A percentile compares a stretch with the other conserved stretches of the same genome.
phyloP scores from a whole-genome alignment of 2,329 filamentous ascomycete species.

The Aureobasidium sp. region DNA sequence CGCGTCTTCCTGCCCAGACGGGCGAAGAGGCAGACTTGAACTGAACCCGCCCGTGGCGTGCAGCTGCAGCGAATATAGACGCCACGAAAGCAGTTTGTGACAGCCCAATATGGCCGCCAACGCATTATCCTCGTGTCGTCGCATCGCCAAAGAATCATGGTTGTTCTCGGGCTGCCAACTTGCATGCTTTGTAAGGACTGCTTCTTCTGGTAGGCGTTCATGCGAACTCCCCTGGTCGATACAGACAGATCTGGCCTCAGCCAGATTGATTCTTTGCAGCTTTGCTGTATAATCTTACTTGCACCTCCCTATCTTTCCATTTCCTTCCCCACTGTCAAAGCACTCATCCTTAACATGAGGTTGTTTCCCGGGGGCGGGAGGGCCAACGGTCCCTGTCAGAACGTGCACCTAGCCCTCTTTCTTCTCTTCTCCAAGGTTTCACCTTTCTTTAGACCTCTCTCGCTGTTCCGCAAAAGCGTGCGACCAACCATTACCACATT shows the following conservation, averaged over 20 bases:
- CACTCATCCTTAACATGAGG: not conserved
- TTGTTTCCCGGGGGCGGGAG: slow-evolving; percentile 2
- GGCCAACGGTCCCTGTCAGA: slow-evolving; percentile 2
- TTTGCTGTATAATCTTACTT: not conserved
- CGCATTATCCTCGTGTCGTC: not conserved
- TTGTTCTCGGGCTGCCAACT: not conserved
- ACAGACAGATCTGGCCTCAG: not conserved
- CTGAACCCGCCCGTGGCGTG: not conserved
- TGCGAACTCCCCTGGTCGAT: not conserved
- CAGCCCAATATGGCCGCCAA: slow-evolving; percentile 8
- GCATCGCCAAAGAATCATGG: not conserved
- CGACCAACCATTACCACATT: not conserved
- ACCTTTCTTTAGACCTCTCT: slow-evolving; percentile 7
- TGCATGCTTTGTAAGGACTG: not conserved
- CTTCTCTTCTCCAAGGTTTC: not conserved
- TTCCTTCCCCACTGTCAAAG: not conserved
- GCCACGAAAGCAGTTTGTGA: not conserved
- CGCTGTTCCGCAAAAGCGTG: not conserved
- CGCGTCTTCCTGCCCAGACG: not conserved
- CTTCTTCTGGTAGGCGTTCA: not conserved
- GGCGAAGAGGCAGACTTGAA: not conserved
- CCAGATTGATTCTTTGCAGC: not conserved
- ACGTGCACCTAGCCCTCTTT: not conserved
- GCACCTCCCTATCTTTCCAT: not conserved
- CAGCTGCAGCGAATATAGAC: not conserved